phyloP scores from a whole-genome alignment of 768 basidiomycete genomes.

The Serendipita sp. region DNA sequence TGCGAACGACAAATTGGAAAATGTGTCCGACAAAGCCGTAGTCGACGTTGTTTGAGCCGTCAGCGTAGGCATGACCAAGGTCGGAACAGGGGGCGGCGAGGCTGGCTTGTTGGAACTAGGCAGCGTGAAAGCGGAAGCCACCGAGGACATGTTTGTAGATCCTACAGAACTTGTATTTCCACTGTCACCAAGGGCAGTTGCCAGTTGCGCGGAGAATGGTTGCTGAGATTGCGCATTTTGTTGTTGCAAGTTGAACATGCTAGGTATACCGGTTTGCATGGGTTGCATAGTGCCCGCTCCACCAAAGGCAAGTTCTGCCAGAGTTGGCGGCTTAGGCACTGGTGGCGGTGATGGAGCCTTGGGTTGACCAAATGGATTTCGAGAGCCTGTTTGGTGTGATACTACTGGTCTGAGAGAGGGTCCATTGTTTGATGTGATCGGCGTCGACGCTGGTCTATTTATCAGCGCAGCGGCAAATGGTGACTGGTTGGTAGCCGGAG shows the following conservation, averaged over 20 bases:
- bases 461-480: constrained; percentile 21
- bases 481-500: constrained; percentile 11
- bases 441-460: constrained; percentile 53
- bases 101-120: background rate
- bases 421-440: constrained; percentile 28
- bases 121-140: constrained; percentile 14
- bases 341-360: constrained; percentile 37
- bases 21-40: background rate
- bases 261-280: background rate
- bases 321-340: constrained; percentile 58
- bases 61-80: background rate
- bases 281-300: constrained; percentile 13
- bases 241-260: background rate
- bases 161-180: background rate
- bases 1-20: background rate
- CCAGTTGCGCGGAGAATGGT: background rate
- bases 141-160: constrained; percentile 1
- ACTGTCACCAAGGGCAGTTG: background rate
- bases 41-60: constrained; percentile 6
- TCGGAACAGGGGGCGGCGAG: background rate
- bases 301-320: constrained; percentile 61
- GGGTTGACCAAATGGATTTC: constrained; percentile 84
- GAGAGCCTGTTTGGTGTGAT: constrained; percentile 82
- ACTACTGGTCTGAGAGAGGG: constrained; percentile 47
- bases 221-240: background rate